Evolutionary conservation across 306 rosid genomes (phyloP).

Genomic region (Sophora flavescens): DNA sequence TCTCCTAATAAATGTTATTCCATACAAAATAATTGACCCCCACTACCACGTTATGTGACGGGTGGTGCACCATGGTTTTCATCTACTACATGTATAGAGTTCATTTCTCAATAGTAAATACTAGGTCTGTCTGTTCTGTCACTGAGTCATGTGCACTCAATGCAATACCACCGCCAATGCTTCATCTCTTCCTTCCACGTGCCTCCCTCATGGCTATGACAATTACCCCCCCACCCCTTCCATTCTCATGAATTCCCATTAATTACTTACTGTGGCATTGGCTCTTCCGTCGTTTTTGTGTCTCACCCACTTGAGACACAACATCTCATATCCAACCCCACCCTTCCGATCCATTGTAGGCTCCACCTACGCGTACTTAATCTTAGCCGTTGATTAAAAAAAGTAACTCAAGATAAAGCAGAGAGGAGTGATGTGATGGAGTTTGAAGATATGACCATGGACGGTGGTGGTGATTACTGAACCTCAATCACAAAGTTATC

Average conservation of each 20-base stretch:
- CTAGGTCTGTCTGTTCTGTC: neutral
- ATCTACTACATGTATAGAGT: too few species aligned
- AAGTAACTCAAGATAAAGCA: neutral
- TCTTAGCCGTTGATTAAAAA: constrained; percentile 15
- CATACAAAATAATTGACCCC: too few species aligned
- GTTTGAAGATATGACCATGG: neutral
- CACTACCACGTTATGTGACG: too few species aligned
- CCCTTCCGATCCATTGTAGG: neutral
- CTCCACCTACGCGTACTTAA: neutral
- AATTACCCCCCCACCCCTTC: neutral
- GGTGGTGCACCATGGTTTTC: too few species aligned
- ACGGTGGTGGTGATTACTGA: constrained; percentile 38
- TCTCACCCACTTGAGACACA: neutral
- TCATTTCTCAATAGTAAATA: neutral
- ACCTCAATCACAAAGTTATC: neutral
- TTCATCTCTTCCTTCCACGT: constrained; percentile 30
- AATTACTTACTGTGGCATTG: neutral
- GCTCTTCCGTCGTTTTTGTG: constrained; percentile 29
- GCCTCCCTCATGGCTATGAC: neutral
- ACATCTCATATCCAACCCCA: neutral
- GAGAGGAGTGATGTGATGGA: constrained; percentile 3
- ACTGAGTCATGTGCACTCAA: constrained; percentile 19
- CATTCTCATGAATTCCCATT: neutral
- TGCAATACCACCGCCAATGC: constrained; percentile 3
- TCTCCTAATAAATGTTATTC: too few species aligned